phyloP scores from a whole-genome alignment of 352 stramenopile species.

The Peronospora destructor region DNA sequence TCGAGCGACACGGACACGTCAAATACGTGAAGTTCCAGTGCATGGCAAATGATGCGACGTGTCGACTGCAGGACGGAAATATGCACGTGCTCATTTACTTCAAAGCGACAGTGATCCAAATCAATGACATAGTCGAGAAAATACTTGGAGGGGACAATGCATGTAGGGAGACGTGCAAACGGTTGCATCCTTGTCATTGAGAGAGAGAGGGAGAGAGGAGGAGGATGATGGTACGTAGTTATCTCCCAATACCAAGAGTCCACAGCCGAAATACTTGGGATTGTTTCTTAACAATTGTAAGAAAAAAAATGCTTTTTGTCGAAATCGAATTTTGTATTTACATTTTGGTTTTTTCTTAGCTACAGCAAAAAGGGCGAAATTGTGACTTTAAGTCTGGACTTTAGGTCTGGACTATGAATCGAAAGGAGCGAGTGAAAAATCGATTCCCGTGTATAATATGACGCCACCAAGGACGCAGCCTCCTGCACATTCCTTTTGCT shows the following conservation, averaged over 20 bases:
- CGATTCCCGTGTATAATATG: not conserved
- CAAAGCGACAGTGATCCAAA: constrained; percentile 63
- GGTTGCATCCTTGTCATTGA: constrained; percentile 9
- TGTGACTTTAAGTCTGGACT: too few relatives aligned
- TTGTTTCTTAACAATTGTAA: too few relatives aligned
- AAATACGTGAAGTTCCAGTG: constrained; percentile 89
- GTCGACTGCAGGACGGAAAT: constrained; percentile 57
- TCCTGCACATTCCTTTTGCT: constrained; percentile 37
- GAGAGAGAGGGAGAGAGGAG: too few relatives aligned
- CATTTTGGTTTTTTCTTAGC: too few relatives aligned
- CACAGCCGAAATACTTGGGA: too few relatives aligned
- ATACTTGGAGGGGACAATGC: constrained; percentile 55
- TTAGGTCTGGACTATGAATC: too few relatives aligned
- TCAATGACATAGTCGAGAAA: constrained; percentile 76
- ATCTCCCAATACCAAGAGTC: too few relatives aligned
- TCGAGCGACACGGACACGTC: constrained; percentile 49
- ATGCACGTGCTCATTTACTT: constrained; percentile 56
- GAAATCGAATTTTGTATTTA: too few relatives aligned
- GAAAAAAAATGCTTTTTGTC: too few relatives aligned
- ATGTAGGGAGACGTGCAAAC: constrained; percentile 62
- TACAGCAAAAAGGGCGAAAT: too few relatives aligned
- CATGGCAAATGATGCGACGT: constrained; percentile 86
- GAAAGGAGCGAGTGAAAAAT: too few relatives aligned
- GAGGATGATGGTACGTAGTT: too few relatives aligned
- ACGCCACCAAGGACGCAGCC: constrained; percentile 5